Base-by-base conservation (phyloP, 169 alveolate genomes). In the Plasmodium cynomolgi region DNA sequence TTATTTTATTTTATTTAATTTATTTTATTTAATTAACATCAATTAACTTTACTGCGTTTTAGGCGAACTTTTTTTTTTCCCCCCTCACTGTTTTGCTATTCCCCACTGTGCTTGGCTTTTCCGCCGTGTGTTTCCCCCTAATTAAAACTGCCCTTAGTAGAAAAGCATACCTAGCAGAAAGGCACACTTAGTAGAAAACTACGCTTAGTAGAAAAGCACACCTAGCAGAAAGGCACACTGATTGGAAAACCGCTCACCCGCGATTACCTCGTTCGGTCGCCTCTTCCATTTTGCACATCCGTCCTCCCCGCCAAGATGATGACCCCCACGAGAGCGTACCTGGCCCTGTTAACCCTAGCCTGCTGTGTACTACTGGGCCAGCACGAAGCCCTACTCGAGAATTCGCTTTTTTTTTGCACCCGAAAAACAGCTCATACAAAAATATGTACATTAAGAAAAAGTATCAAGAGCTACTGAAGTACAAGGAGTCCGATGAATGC, bases 351-450 rank as follows among this genome's bases (percentile, higher is more conserved):
- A 3, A 29, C 71, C 71, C 47, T 75, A 2, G 41, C 72, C 26
- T 33, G 86, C 58, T 47, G 41, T 6, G 29, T 86, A 26, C 58
- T 86, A 3, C 31, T 86, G 26, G 29, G 44, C 1, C 33, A 47
- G 62, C 20, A 75, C 29, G 50, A 86, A 31, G 93, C 92, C 31
- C 37, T 84, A 31, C 34, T 39, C 33, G 84, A 84, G 73, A 84
- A 84, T 86, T 54, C 93, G 88, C 74, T 86, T 86, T 86, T 86
- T 86, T 86, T 86, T 86, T 86, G 93, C 84, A 86, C 26, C 93
- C 93, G 82, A 54, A 79, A 86, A 86, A 17, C 33, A 77, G 74
- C 20, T 9, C 71, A n/a, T 8, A 33, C 17, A 80, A 81, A 62
- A 39, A 71, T 17, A 17, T 75, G 47, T 86, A 50, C 44, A 86